These are phyloP conservation scores for Phytophthora hybrid DNA, from an alignment of 352 stramenopile genomes.

Conservation along the genomic window DNA sequence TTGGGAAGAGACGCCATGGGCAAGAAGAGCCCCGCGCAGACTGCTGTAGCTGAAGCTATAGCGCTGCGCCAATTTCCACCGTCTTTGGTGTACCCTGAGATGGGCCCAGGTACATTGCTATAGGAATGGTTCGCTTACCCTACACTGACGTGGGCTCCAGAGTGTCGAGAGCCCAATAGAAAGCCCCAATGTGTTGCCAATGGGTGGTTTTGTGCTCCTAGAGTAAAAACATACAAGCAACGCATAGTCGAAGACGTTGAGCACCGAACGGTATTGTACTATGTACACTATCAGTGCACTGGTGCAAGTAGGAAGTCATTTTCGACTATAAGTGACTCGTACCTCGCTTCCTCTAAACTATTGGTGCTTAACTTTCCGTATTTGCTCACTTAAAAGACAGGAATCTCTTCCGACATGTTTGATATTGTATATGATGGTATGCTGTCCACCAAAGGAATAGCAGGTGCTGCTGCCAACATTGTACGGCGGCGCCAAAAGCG, in stretches of 20 bases:
- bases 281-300: constrained; percentile 3
- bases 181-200: constrained; percentile 1
- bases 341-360: background rate
- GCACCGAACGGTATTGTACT: constrained; percentile 13
- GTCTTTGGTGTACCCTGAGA: background rate
- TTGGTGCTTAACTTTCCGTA: constrained; percentile 11
- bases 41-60: background rate
- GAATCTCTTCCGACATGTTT: constrained; percentile 13
- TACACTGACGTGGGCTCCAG: constrained; percentile 3
- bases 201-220: background rate
- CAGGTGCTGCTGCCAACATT: constrained; percentile 5
- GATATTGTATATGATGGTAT: constrained; percentile 18
- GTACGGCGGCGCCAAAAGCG: constrained; percentile 10
- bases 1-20: background rate
- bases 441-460: constrained; percentile 3
- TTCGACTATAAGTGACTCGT: background rate
- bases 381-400: constrained; percentile 14
- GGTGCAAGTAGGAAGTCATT: background rate
- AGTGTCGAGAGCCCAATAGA: background rate
- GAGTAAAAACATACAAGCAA: constrained; percentile 7
- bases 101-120: background rate
- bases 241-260: constrained; percentile 4
- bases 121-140: constrained; percentile 12
- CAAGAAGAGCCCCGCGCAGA: constrained; percentile 10
- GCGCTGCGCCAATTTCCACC: background rate